Percentiles rank a stretch among this genome's conserved stretches.
These are phyloP conservation scores for Setaria viridis DNA, from an alignment of 202 grass and related monocot species.

Conservation along the genomic window DNA sequence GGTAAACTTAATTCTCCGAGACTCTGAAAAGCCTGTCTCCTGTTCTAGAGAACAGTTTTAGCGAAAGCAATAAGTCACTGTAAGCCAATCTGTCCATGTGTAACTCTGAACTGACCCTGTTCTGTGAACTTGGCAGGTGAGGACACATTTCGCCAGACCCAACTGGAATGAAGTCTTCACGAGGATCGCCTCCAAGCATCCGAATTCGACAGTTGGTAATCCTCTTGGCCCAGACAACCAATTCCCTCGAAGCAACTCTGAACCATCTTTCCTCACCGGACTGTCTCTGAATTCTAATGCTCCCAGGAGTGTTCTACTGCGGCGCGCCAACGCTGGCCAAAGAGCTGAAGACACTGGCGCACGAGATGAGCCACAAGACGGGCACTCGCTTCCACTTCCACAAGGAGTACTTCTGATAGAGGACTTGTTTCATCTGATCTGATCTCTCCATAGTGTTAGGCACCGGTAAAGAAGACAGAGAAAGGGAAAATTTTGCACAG, in stretches of 20 bases:
- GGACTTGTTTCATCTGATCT: background rate
- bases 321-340: constrained; percentile 84
- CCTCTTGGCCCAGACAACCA: background rate
- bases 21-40: background rate
- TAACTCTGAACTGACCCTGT: constrained; percentile 28
- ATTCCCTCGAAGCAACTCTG: background rate
- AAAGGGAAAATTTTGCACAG: constrained; percentile 60
- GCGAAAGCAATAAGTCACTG: background rate
- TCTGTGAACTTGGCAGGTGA: constrained; percentile 59
- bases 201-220: constrained; percentile 89
- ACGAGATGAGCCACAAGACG: constrained; percentile 95
- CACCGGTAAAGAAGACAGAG: constrained; percentile 38
- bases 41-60: background rate
- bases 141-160: constrained; percentile 97
- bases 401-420: constrained; percentile 86
- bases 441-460: constrained; percentile 52
- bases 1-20: constrained; percentile 51
- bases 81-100: background rate
- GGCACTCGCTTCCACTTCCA: constrained; percentile 95
- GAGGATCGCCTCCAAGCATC: constrained; percentile 85
- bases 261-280: background rate
- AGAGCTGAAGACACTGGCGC: constrained; percentile 80
- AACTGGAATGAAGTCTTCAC: constrained; percentile 98
- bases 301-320: constrained; percentile 93
- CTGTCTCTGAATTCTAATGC: background rate